Evolutionary conservation across 371 early-diverging fungal genomes (phyloP).

Genomic region (Phascolomyces articulosus): DNA sequence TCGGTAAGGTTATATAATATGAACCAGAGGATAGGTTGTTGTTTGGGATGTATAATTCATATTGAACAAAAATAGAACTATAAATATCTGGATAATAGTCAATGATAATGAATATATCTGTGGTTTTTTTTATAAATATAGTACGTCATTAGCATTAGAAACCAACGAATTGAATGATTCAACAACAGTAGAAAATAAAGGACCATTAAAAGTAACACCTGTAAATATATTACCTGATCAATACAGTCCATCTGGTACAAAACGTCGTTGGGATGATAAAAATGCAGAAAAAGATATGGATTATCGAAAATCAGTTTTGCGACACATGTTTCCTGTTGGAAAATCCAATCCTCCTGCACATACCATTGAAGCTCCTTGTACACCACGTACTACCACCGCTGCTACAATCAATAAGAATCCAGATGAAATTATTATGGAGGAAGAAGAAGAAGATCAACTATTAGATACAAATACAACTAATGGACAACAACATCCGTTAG

Average conservation of each 20-base stretch:
- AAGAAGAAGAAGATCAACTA: too few relatives aligned
- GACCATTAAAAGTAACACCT: conserved; percentile 66
- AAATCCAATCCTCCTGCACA: conserved; percentile 27
- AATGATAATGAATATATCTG: too few relatives aligned
- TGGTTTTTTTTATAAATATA: conserved; percentile 10
- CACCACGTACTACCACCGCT: conserved; percentile 21
- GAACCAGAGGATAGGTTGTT: not conserved
- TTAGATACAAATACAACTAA: not conserved
- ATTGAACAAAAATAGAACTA: too few relatives aligned
- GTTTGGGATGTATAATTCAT: not conserved
- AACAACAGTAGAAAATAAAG: conserved; percentile 53
- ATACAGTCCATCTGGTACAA: conserved; percentile 15
- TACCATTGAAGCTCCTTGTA: conserved; percentile 44
- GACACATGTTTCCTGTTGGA: conserved; percentile 45
- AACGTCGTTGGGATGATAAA: conserved; percentile 14
- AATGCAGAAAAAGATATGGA: conserved; percentile 26
- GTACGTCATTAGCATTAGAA: conserved; percentile 47
- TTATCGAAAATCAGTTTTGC: conserved; percentile 37
- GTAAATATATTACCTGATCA: conserved; percentile 59
- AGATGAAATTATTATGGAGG: conserved; percentile 2
- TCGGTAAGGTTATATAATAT: too few relatives aligned
- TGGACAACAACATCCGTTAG: not conserved
- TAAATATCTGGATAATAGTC: too few relatives aligned
- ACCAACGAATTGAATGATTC: conserved; percentile 48
- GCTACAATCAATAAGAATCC: conserved; percentile 1